Evolutionary conservation across 192 early-diverging fungal genomes (phyloP).

Genomic region (Umbelopsis vinacea): DNA sequence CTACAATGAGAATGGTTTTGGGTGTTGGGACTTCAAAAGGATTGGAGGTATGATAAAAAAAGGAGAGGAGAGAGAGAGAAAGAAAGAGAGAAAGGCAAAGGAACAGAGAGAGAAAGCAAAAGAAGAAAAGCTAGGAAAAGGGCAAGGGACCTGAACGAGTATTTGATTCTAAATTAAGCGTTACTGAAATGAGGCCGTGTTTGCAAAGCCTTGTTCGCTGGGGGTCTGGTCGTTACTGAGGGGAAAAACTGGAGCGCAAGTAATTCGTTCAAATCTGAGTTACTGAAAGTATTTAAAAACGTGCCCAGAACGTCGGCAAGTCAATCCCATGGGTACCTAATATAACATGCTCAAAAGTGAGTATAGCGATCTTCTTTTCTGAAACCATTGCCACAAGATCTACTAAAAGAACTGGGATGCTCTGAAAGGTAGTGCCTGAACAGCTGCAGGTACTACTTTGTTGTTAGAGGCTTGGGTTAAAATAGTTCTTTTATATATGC

Average conservation of each 20-base stretch:
- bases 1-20: not conserved
- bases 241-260: too few relatives aligned
- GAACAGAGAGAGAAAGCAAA: not conserved
- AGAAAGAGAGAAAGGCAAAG: not conserved
- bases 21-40: not conserved
- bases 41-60: not conserved
- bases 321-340: not conserved
- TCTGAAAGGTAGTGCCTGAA: not conserved
- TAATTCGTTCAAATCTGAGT: not conserved
- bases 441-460: not conserved
- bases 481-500: not conserved
- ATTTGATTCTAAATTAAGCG: too few relatives aligned
- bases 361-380: too few relatives aligned
- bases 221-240: too few relatives aligned
- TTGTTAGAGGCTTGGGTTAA: not conserved
- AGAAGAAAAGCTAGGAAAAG: too few relatives aligned
- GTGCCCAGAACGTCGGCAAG: conserved; percentile 20
- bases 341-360: too few relatives aligned
- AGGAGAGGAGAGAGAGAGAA: not conserved
- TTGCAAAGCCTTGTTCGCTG: too few relatives aligned
- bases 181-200: too few relatives aligned
- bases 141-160: too few relatives aligned
- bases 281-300: not conserved
- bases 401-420: too few relatives aligned
- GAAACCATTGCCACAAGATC: too few relatives aligned